Evolutionary conservation across 2,329 filamentous ascomycete genomes (phyloP), one percentile per base, ranked within the genome.

Genomic region (Ophiocordyceps australis): DNA sequence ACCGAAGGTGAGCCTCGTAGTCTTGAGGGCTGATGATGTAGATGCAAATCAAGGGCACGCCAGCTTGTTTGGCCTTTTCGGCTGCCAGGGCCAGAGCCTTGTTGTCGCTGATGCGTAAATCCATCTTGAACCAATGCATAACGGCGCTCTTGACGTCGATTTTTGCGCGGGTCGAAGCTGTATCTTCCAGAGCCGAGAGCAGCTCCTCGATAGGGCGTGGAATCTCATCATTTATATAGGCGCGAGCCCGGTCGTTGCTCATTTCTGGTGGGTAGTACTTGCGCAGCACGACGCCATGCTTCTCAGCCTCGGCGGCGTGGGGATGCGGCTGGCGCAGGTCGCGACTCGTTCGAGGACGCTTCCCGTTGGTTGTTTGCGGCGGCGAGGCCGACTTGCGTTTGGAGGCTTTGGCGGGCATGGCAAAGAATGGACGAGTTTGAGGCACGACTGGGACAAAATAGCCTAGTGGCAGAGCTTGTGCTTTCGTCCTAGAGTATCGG

Each of bases 101-200:
- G 44, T 92, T 93, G 45, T 94, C 85, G 1, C 52, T 47, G 2
- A 65, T 59, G 3, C 83, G 65, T 26, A 92, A 50, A 45, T 93
- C 85, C 40, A 67, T 71, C 50, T 89, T 91, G 57, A 86, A 93
- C 83, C 83, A 93, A 49, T 92, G 80, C 1, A 92, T 66, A 0
- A 92, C 74, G 0, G 73, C 68, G 15, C 66, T 54, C 17, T 65
- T 65, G 1, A 61, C 52, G 2, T 51, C 33, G 9, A 77, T 59
- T 2, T 52, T 47, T 16, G 58, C 53, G 7, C 78, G 62, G 19
- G 50, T 45, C 0, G 49, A 38, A 3, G 57, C 49, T 0, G 81
- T 89, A 3, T 72, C 64, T 14, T 58, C 44, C 5, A 83, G 56
- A 0, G 73, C 70, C 1, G 54, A 45, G 5, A 69, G 45, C 3